A percentile compares a stretch with the other conserved stretches of the same genome.
phyloP scores from a whole-genome alignment of 2,329 filamentous ascomycete genomes.

The Parascedosporium putredinis region DNA sequence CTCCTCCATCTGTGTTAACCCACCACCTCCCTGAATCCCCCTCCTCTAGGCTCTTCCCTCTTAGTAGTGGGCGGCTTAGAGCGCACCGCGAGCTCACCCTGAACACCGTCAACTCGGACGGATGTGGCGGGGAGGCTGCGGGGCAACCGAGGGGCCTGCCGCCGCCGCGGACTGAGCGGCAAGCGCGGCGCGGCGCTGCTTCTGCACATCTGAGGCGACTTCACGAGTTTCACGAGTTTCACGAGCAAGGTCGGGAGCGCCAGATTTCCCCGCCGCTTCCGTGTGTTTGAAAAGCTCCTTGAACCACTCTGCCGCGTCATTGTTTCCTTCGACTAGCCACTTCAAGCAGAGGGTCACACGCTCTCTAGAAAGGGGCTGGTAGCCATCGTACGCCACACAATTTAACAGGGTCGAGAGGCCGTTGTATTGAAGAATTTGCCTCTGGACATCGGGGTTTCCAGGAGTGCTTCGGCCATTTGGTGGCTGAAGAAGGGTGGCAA shows the following conservation, averaged over 20 bases:
- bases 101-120: conserved; percentile 43
- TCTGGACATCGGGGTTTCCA: conserved; percentile 66
- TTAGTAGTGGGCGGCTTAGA: conserved; percentile 7
- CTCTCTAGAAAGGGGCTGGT: conserved; percentile 91
- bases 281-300: conserved; percentile 43
- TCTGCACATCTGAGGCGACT: neutral
- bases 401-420: conserved; percentile 82
- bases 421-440: conserved; percentile 74
- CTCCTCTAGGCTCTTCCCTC: conserved; percentile 9
- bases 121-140: conserved; percentile 10
- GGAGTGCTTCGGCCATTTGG: conserved; percentile 50
- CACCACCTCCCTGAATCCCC: conserved; percentile 8
- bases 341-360: conserved; percentile 83
- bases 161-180: conserved; percentile 24
- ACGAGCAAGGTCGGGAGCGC: neutral
- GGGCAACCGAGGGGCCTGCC: conserved; percentile 17
- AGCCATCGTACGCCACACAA: conserved; percentile 82
- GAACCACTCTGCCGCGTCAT: conserved; percentile 62
- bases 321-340: conserved; percentile 66
- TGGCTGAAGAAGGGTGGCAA: conserved; percentile 83
- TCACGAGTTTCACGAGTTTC: neutral
- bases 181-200: conserved; percentile 25
- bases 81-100: conserved; percentile 43
- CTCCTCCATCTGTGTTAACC: conserved; percentile 12
- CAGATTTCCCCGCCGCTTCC: neutral